phyloP scores from a whole-genome alignment of 768 basidiomycete species.

The Tubosaeta brunneosetosa region DNA sequence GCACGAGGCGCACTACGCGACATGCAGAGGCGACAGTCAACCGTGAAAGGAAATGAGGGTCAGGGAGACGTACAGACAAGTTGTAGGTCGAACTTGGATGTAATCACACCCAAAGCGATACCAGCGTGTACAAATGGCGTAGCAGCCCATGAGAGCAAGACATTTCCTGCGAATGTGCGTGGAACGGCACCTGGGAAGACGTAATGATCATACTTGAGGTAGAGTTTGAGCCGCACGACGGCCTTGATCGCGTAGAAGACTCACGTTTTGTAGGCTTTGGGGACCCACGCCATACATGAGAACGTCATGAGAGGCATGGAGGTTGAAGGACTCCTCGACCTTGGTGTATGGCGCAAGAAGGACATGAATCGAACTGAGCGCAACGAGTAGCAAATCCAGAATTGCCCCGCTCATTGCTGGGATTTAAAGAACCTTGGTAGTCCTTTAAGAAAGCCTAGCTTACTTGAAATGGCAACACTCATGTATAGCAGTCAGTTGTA shows the following conservation, averaged over 20 bases:
- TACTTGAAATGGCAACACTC: constrained; percentile 29
- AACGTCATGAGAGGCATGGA: constrained; percentile 88
- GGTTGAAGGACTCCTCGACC: constrained; percentile 95
- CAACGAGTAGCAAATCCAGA: constrained; percentile 50
- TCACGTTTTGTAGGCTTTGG: constrained; percentile 45
- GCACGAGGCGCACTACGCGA: constrained; percentile 61
- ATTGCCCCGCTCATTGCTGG: constrained; percentile 4
- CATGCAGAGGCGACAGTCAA: neutral
- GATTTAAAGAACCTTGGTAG: too few relatives aligned
- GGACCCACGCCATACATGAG: constrained; percentile 64
- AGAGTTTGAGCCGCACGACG: constrained; percentile 8
- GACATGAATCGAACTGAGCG: constrained; percentile 60
- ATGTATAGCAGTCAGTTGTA: constrained; percentile 34
- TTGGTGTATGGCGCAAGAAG: constrained; percentile 85
- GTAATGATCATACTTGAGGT: constrained; percentile 80
- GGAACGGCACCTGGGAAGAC: constrained; percentile 87
- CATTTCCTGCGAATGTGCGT: constrained; percentile 76
- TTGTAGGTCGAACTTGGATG: constrained; percentile 65
- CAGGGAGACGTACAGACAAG: constrained; percentile 49
- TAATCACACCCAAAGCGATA: constrained; percentile 37
- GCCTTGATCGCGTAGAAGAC: constrained; percentile 16
- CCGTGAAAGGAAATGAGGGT: neutral
- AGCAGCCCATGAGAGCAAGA: constrained; percentile 58
- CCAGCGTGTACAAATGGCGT: constrained; percentile 46
- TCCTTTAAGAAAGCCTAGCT: too few relatives aligned